Percentiles rank a stretch among this genome's conserved stretches.
These are phyloP conservation scores for Cystobasidiopsis lactophilus DNA, from an alignment of 768 basidiomycete species.

Conservation along the genomic window DNA sequence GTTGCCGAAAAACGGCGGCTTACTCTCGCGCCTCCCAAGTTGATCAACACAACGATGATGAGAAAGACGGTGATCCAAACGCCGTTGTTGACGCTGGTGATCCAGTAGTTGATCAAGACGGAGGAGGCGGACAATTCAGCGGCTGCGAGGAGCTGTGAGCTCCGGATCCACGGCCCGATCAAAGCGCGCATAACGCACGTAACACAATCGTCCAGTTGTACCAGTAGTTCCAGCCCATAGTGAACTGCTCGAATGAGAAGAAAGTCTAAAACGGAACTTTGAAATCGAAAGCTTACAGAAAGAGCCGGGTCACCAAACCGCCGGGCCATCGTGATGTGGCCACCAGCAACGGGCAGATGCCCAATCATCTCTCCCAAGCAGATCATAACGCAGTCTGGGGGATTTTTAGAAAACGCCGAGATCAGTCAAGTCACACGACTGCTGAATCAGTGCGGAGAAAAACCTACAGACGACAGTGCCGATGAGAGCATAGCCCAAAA, in stretches of 20 bases:
- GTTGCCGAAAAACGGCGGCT: no score
- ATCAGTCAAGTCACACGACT: background rate
- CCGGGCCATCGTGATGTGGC: constrained; percentile 19
- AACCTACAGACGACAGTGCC: constrained; percentile 24
- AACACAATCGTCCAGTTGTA: constrained; percentile 33
- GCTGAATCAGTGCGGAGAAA: background rate
- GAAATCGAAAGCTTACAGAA: no score
- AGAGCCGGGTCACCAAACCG: constrained; percentile 18
- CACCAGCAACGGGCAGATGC: constrained; percentile 16
- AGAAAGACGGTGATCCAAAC: constrained; percentile 25
- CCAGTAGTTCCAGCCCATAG: constrained; percentile 32
- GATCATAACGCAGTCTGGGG: no score
- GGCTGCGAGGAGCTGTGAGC: constrained; percentile 16
- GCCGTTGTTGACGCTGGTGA: constrained; percentile 24
- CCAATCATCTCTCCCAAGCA: constrained; percentile 15
- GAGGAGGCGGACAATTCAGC: constrained; percentile 55
- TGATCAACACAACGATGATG: constrained; percentile 24
- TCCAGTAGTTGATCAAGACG: constrained; percentile 52
- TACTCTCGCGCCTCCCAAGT: constrained; percentile 26
- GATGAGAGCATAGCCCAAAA: constrained; percentile 33
- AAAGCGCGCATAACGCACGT: constrained; percentile 15
- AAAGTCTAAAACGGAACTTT: constrained; percentile 6
- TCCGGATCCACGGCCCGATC: no score
- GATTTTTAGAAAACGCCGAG: no score
- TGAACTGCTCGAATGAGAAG: background rate